These are phyloP conservation scores for Apiotrichum domesticum DNA, from an alignment of 1,284 basidiomycete genomes.

Conservation along the genomic window DNA sequence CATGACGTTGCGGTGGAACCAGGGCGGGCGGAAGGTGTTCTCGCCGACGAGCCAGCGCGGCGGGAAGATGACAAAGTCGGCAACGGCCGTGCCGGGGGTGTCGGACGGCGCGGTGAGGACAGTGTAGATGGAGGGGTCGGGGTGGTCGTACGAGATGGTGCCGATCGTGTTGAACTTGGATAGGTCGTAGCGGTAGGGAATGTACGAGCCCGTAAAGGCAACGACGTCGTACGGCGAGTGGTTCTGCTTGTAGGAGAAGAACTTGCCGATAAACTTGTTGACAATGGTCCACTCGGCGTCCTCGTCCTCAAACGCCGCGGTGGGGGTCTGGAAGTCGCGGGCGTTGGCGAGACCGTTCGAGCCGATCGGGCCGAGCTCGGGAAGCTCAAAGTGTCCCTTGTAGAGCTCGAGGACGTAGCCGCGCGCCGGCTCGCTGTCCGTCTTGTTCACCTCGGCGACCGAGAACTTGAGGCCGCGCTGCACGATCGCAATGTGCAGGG, in stretches of 20 bases:
- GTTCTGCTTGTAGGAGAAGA: conserved; percentile 50
- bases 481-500: conserved; percentile 60
- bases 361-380: conserved; percentile 62
- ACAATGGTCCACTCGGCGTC: conserved; percentile 52
- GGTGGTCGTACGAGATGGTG: conserved; percentile 54
- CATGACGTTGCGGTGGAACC: conserved; percentile 59
- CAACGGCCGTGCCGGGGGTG: conserved; percentile 56
- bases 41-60: conserved; percentile 39
- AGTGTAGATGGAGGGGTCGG: conserved; percentile 36
- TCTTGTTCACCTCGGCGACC: conserved; percentile 37
- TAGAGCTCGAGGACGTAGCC: conserved; percentile 58
- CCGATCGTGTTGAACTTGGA: conserved; percentile 62
- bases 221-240: conserved; percentile 54
- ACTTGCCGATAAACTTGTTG: conserved; percentile 11
- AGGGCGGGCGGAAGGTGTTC: conserved; percentile 43
- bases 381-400: conserved; percentile 59
- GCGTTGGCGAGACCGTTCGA: conserved; percentile 58
- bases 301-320: conserved; percentile 55
- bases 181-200: conserved; percentile 65
- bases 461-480: conserved; percentile 63
- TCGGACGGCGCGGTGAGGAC: conserved; percentile 38
- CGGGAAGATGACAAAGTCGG: conserved; percentile 23
- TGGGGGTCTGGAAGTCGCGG: conserved; percentile 59
- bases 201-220: conserved; percentile 64
- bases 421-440: conserved; percentile 13